Base-by-base conservation (phyloP, 139 green algal genomes). In the Eudorina sp. region DNA sequence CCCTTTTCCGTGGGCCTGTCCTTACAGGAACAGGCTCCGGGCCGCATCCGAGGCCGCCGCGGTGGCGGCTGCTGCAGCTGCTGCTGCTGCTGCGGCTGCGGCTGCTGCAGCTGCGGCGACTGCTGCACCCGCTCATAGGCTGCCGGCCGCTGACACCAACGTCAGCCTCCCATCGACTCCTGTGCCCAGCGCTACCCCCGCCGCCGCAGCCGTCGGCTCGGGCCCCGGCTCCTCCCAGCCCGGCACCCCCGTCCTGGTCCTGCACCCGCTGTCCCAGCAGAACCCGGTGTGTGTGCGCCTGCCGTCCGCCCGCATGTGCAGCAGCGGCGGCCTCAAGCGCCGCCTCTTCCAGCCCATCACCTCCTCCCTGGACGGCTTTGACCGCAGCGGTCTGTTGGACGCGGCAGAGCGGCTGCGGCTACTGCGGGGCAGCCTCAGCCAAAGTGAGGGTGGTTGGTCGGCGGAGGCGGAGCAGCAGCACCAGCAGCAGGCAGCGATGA, bases 301-400 rank as follows among this genome's bases (percentile, higher is more conserved):
- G 66, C 66, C 66, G 31, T 75, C 66, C 8, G 66, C 66, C 19
- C 34, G 34, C 2, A 46, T 75, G 34, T 75, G 66, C 66, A 75
- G 31, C 66, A 75, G 66, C 66, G 66, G 66, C 2, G 31, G 31
- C 8, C 36, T 75, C 34, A 75, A 75, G 66, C 66, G 66, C 5
- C 66, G 66, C 31, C 66, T 75, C 36, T 75, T 75, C 31, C 66
- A 48, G 14, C 66, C 66, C 34, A 34, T 75, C 34, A 75, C 66
- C 1, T 48, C 36, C 36, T 75, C 66, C 5, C 8, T 75, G 13
- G 66, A 75, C 66, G 66, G 66, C 3, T 27, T 75, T 25, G 66
- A 29, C 36, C 31, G 2, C 27, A 34, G 66, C 66, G 34, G 14
- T 3, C 16, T 75, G 5, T 14, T 75, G 34, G 66, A 75, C 66